Evolutionary conservation across 768 basidiomycete species (phyloP).

Genomic region (Podaxis carcinomalis): DNA sequence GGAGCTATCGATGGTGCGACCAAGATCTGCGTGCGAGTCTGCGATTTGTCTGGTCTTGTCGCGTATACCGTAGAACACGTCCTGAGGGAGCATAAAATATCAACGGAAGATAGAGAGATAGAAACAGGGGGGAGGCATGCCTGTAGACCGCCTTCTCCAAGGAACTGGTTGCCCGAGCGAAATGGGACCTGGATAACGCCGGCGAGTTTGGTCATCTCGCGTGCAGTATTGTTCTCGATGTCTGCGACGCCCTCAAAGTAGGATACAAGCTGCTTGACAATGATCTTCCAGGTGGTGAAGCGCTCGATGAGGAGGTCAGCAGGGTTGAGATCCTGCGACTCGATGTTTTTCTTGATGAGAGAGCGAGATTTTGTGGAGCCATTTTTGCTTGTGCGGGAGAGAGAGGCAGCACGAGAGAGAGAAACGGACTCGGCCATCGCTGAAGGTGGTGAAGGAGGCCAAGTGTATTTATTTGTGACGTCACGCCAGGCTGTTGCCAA

Average conservation of each 20-base stretch:
- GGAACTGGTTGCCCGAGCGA: conserved; percentile 91
- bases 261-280: conserved; percentile 92
- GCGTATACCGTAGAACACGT: conserved; percentile 87
- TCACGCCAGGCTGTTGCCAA: background rate
- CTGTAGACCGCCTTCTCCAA: conserved; percentile 96
- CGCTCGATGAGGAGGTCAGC: conserved; percentile 96
- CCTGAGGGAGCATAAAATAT: conserved; percentile 37
- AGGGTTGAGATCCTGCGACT: conserved; percentile 84
- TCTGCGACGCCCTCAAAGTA: conserved; percentile 81
- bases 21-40: conserved; percentile 95
- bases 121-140: conserved; percentile 26
- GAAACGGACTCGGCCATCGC: conserved; percentile 16
- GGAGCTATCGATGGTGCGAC: conserved; percentile 92
- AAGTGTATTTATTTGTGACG: conserved; percentile 2
- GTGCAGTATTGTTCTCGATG: conserved; percentile 92
- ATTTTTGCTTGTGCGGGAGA: conserved; percentile 57
- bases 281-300: conserved; percentile 92
- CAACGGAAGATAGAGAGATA: background rate
- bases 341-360: conserved; percentile 92
- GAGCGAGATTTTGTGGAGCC: conserved; percentile 77
- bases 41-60: conserved; percentile 92
- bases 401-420: conserved; percentile 68
- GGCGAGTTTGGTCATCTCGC: conserved; percentile 88
- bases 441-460: background rate
- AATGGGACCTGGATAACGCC: conserved; percentile 98